These are phyloP conservation scores for Capsicum chinense DNA, from an alignment of 257 asterid species.

Conservation along the genomic window DNA sequence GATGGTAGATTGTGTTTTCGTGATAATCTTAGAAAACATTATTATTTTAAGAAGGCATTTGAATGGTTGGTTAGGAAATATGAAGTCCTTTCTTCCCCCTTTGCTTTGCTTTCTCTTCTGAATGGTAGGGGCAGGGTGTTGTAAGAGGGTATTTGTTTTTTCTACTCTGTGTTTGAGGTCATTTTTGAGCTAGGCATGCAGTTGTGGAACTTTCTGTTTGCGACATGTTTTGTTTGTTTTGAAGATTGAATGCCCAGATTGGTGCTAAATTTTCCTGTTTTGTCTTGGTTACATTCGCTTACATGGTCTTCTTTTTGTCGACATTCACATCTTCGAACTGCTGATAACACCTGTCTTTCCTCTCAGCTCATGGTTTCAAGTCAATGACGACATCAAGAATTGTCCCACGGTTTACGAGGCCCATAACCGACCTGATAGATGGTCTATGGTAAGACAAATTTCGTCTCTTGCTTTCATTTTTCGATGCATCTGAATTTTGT, in stretches of 20 bases:
- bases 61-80: conserved; percentile 4
- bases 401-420: conserved; percentile 91
- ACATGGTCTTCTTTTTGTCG: background rate
- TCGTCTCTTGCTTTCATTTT: background rate
- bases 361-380: conserved; percentile 98
- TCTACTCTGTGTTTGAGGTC: background rate
- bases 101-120: background rate
- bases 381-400: conserved; percentile 89
- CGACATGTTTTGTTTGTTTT: background rate
- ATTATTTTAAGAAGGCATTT: background rate
- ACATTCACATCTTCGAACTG: background rate
- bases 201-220: background rate
- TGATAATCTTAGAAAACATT: conserved; percentile 14
- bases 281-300: background rate
- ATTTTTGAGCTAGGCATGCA: conserved; percentile 4
- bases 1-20: background rate
- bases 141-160: background rate
- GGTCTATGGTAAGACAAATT: conserved; percentile 76
- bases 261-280: background rate
- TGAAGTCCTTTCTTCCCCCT: conserved; percentile 2
- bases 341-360: conserved; percentile 27
- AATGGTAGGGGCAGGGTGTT: background rate
- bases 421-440: conserved; percentile 82
- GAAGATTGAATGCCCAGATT: background rate
- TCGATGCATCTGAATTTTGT: background rate